Evolutionary conservation across 805 yeast genomes (phyloP).

Genomic region (Metschnikowia shivogae): DNA sequence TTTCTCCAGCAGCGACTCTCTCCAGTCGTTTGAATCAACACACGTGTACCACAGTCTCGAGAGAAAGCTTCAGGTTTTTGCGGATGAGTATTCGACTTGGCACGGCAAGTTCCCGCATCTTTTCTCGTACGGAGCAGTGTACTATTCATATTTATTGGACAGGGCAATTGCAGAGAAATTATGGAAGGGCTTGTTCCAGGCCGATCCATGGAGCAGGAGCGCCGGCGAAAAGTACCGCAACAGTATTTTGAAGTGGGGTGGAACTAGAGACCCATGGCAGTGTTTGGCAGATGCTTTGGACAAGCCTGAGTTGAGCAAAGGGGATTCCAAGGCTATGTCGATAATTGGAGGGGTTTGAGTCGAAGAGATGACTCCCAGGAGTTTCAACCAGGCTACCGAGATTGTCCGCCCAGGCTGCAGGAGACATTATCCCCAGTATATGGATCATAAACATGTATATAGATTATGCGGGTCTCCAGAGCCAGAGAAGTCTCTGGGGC

Average conservation of each 20-base stretch:
- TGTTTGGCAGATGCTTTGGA: slow-evolving; percentile 78
- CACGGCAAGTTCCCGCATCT: slow-evolving; percentile 93
- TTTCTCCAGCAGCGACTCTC: slow-evolving; percentile 24
- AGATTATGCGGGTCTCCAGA: no score
- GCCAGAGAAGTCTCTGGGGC: no score
- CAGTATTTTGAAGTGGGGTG: slow-evolving; percentile 87
- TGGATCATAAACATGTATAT: no score
- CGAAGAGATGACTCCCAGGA: background rate
- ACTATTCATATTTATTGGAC: slow-evolving; percentile 87
- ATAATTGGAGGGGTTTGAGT: slow-evolving; percentile 18
- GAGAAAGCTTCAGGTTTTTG: slow-evolving; percentile 52
- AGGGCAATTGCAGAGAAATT: slow-evolving; percentile 86
- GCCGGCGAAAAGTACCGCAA: slow-evolving; percentile 76
- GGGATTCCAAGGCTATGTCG: slow-evolving; percentile 71
- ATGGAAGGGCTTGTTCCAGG: slow-evolving; percentile 68
- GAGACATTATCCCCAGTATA: no score
- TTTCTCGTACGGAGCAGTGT: slow-evolving; percentile 89
- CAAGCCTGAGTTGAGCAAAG: slow-evolving; percentile 53
- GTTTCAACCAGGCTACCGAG: no score
- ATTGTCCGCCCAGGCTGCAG: no score
- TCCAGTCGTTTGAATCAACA: slow-evolving; percentile 43
- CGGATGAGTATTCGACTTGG: slow-evolving; percentile 75
- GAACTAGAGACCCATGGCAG: slow-evolving; percentile 83
- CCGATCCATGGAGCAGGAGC: slow-evolving; percentile 63
- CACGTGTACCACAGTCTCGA: slow-evolving; percentile 66